A percentile compares a stretch with the other conserved stretches of the same genome.
phyloP scores from a whole-genome alignment of 208 protist genomes.

The Leishmania amazonensis region DNA sequence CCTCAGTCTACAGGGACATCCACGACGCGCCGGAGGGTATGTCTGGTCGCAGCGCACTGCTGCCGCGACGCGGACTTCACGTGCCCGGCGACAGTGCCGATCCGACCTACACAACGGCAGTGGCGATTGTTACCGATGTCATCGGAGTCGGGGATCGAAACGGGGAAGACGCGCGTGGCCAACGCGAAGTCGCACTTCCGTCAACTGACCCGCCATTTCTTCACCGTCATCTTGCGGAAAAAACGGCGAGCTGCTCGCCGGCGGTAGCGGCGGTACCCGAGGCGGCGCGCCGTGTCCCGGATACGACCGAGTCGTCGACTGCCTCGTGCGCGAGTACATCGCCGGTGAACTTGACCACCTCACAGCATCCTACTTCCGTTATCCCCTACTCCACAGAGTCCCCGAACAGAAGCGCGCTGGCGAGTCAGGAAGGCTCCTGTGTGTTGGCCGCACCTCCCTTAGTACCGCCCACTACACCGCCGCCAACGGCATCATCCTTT shows the following conservation, averaged over 20 bases:
- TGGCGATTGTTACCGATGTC: not conserved
- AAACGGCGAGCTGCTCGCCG: too few relatives aligned
- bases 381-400: not conserved
- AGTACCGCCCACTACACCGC: not conserved
- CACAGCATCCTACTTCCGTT: not conserved
- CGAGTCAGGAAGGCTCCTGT: not conserved
- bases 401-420: not conserved
- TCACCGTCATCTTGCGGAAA: too few relatives aligned
- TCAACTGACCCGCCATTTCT: too few relatives aligned
- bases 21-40: constrained; percentile 1
- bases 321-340: not conserved
- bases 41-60: not conserved
- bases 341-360: not conserved
- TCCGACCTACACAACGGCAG: not conserved
- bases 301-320: not conserved
- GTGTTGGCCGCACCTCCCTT: not conserved
- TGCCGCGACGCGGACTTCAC: constrained; percentile 1
- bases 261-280: not conserved
- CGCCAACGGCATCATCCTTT: not conserved
- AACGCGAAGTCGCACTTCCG: too few relatives aligned
- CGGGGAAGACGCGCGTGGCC: too few relatives aligned
- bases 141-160: too few relatives aligned
- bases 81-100: not conserved
- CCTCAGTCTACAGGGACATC: constrained; percentile 4
- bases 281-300: not conserved